Evolutionary conservation across 148 eudicot genomes (phyloP).

Genomic region (Dysphania ambrosioides): DNA sequence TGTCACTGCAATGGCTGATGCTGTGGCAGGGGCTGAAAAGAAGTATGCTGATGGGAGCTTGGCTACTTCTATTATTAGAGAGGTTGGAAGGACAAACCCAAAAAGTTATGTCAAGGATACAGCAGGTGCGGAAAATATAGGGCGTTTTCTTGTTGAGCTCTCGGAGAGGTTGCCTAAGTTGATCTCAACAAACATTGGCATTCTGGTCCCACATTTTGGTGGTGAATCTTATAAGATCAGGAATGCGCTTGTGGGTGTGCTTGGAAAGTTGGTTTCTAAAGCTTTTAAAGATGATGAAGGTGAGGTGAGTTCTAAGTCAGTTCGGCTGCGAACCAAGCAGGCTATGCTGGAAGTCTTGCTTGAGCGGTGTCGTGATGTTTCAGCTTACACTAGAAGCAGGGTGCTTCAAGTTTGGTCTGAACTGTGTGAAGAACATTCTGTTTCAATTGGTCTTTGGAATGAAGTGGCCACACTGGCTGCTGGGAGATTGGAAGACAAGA

Average conservation of each 20-base stretch:
- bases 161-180: conserved; percentile 81
- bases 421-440: conserved; percentile 83
- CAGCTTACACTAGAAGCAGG: conserved; percentile 93
- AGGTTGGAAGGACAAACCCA: conserved; percentile 84
- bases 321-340: conserved; percentile 86
- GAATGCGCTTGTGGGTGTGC: conserved; percentile 88
- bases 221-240: conserved; percentile 97
- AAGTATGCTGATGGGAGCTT: conserved; percentile 86
- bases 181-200: conserved; percentile 79
- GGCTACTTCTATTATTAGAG: conserved; percentile 72
- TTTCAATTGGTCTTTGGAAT: conserved; percentile 93
- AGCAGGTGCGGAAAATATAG: conserved; percentile 88
- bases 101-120: conserved; percentile 78
- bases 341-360: conserved; percentile 92
- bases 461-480: conserved; percentile 86
- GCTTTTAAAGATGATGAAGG: conserved; percentile 88
- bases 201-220: conserved; percentile 87
- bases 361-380: conserved; percentile 89
- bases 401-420: conserved; percentile 98
- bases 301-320: conserved; percentile 82
- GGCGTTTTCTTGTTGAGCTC: conserved; percentile 89
- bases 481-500: conserved; percentile 93
- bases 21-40: conserved; percentile 72
- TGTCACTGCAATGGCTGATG: conserved; percentile 75
- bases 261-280: conserved; percentile 79